Evolutionary conservation across 805 yeast genomes (phyloP).

Genomic region (Pichia manshurica): DNA sequence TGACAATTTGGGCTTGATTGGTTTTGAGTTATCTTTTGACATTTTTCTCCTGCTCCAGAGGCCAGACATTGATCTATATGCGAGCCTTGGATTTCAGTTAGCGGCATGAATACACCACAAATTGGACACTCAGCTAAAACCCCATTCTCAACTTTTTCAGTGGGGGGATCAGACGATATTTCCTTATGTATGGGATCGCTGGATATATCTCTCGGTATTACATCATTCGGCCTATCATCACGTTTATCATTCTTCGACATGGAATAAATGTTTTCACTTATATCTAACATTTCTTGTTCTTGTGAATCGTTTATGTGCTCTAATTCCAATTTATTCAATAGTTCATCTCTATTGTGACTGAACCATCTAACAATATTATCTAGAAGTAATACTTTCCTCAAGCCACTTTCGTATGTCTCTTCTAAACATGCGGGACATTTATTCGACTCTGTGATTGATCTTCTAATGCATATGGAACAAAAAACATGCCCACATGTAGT

Average conservation of each 20-base stretch:
- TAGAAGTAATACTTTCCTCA: conserved; percentile 61
- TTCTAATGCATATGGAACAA: conserved; percentile 81
- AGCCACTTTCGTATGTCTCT: conserved; percentile 62
- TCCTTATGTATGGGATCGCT: not conserved
- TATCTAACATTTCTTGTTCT: conserved; percentile 23
- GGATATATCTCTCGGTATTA: not conserved
- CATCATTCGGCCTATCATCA: not conserved
- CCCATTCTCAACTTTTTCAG: conserved; percentile 12
- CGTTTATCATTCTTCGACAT: no score
- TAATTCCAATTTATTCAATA: conserved; percentile 30
- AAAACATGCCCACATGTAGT: conserved; percentile 86
- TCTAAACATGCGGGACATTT: conserved; percentile 76
- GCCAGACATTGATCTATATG: conserved; percentile 60
- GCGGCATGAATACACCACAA: conserved; percentile 50
- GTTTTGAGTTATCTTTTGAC: no score
- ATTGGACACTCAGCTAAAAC: conserved; percentile 59
- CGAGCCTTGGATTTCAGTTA: conserved; percentile 46
- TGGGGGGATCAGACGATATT: not conserved
- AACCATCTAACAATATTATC: conserved; percentile 65
- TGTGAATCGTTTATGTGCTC: conserved; percentile 14
- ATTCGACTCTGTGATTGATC: conserved; percentile 52
- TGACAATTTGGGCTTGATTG: no score
- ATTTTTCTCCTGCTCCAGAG: no score
- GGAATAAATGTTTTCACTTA: not conserved
- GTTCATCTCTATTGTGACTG: conserved; percentile 34